These are phyloP conservation scores for Porogramme epimiltina DNA, from an alignment of 1,284 basidiomycete genomes.

Conservation along the genomic window DNA sequence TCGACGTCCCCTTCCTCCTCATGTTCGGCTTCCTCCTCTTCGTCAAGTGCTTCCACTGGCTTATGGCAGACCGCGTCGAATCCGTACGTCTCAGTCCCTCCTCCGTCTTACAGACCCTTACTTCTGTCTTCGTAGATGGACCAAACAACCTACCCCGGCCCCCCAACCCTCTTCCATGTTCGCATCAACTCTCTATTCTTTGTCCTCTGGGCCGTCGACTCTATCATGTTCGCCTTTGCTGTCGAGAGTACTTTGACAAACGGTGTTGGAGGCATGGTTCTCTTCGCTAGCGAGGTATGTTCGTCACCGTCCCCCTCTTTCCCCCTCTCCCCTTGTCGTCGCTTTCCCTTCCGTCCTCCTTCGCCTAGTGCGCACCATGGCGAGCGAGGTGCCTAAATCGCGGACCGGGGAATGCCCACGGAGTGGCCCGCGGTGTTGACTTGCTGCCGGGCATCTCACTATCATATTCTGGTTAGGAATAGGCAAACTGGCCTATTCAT, in stretches of 20 bases:
- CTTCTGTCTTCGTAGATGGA: constrained; percentile 75
- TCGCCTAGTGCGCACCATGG: neutral
- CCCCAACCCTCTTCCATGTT: constrained; percentile 81
- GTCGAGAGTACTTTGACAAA: constrained; percentile 78
- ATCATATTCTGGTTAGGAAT: no score
- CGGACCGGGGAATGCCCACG: no score
- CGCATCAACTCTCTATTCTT: constrained; percentile 77
- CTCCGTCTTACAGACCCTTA: neutral
- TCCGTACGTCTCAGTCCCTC: constrained; percentile 60
- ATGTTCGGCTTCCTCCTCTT: constrained; percentile 94
- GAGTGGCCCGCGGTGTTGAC: no score
- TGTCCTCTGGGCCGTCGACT: constrained; percentile 71
- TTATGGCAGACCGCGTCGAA: constrained; percentile 93
- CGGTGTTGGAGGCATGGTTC: constrained; percentile 87
- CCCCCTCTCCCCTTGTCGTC: neutral
- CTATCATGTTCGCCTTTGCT: constrained; percentile 75
- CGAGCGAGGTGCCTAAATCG: neutral
- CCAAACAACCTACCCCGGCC: constrained; percentile 87
- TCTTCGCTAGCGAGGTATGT: constrained; percentile 92
- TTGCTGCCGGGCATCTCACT: no score
- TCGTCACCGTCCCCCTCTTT: neutral
- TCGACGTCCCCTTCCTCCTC: constrained; percentile 88
- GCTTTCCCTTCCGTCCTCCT: neutral
- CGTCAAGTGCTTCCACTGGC: constrained; percentile 98
- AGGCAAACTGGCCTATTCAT: no score